Percentiles rank a stretch among this genome's conserved stretches.
Conservation (phyloP, 2,329 filamentous ascomycete species). For the Paecilomyces niveus region DNA sequence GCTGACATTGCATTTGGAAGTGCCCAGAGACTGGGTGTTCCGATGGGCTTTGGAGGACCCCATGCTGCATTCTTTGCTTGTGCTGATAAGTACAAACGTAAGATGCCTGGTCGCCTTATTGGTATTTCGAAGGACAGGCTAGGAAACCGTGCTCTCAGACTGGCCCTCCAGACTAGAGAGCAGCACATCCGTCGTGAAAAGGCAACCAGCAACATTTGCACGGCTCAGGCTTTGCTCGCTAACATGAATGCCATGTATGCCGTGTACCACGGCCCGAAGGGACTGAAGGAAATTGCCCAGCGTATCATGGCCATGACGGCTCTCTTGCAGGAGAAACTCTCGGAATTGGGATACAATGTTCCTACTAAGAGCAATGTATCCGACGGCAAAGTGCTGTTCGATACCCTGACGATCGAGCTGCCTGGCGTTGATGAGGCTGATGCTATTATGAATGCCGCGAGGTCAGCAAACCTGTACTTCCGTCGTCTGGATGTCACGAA, state of each 20-base stretch:
- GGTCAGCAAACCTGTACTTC: conserved; percentile 52
- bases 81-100: conserved; percentile 83
- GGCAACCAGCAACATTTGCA: conserved; percentile 96
- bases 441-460: conserved; percentile 46
- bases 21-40: conserved; percentile 84
- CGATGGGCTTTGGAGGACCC: conserved; percentile 87
- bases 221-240: conserved; percentile 83
- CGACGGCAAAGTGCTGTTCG: conserved; percentile 60
- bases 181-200: conserved; percentile 96
- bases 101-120: conserved; percentile 84
- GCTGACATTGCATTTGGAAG: conserved; percentile 94
- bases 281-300: conserved; percentile 76
- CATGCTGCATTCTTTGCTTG: conserved; percentile 96
- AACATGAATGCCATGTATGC: conserved; percentile 97
- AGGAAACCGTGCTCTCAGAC: conserved; percentile 70
- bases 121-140: conserved; percentile 87
- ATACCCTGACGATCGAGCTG: conserved; percentile 66
- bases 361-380: conserved; percentile 50
- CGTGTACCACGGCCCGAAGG: conserved; percentile 82
- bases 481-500: conserved; percentile 54
- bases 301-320: conserved; percentile 65
- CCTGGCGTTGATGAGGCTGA: conserved; percentile 45
- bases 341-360: conserved; percentile 57
- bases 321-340: conserved; percentile 59
- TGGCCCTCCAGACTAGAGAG: conserved; percentile 87